Evolutionary conservation across 352 stramenopile genomes (phyloP), one percentile per base, ranked within the genome.

Genomic region (Pythium apleroticum): DNA sequence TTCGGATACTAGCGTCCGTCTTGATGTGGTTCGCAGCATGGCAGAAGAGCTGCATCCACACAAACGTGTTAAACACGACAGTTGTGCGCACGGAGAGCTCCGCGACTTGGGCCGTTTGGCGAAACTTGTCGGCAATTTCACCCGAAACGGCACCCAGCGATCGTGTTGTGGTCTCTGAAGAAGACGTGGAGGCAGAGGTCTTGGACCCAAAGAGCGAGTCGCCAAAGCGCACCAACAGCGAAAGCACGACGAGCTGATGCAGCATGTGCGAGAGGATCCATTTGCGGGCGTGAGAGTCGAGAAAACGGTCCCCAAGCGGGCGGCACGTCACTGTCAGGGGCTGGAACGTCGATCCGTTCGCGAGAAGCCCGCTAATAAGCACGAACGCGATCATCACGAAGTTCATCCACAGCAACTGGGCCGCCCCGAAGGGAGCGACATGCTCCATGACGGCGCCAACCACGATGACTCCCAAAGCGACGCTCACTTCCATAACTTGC

Each of bases 21-120:
- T 20, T 71, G 19, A 14, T 15, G 57, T 60, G 68, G 35, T 27
- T 60, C 30, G 60, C 60, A 28, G 60, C 31, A 20, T 71, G 60
- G 45, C 58, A 57, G 46, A 70, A 74, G 14, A 74, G 61, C 33
- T 74, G 67, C n/a, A 68, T 52, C 46, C 65, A 71, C 52, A 74
- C 68, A 46, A 74, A 68, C 22, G 55, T 59, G 63, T 74, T 74
- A 57, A 74, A 74, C 8, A 71, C 59, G 0, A 73, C 52, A 14
- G 65, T 72, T 4, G 22, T 53, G 6, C 22, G 8, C n/a, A 48
- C 33, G 3, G 33, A 37, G 14, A 20, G 3, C 14, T 35, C 15
- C 12, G 52, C 33, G 19, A 19, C 30, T 17, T n/a, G 9, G 14
- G 20, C 20, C 4, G 20, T n/a, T 31, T 53, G 22, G 9, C 24